phyloP scores from a whole-genome alignment of 805 yeast species.

The Metschnikowia vanudenii region DNA sequence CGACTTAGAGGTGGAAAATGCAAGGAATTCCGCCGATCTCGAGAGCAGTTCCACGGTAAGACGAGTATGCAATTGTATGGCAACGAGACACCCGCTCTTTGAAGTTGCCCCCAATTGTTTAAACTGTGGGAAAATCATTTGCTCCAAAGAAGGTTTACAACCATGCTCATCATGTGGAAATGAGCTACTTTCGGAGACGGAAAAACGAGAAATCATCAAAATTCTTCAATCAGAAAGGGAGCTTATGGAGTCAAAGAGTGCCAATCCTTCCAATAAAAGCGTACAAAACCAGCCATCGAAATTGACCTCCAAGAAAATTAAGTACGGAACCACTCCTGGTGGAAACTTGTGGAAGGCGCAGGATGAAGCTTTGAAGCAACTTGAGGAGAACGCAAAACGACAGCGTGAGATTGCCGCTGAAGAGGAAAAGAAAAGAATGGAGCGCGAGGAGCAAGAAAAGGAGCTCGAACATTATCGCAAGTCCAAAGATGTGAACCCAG shows the following conservation, averaged over 20 bases:
- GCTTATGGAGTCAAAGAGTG: constrained; percentile 23
- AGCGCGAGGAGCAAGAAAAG: constrained; percentile 40
- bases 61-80: constrained; percentile 75
- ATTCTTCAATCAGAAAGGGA: constrained; percentile 55
- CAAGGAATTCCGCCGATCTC: constrained; percentile 4
- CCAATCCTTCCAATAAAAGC: constrained; percentile 19
- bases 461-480: constrained; percentile 46
- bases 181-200: constrained; percentile 62
- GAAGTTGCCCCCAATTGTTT: constrained; percentile 92
- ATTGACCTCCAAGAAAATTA: constrained; percentile 43
- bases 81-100: constrained; percentile 80
- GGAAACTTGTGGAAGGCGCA: constrained; percentile 67
- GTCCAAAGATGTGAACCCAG: constrained; percentile 49
- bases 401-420: constrained; percentile 24
- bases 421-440: constrained; percentile 26
- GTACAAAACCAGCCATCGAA: constrained; percentile 21
- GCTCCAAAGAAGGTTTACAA: constrained; percentile 85
- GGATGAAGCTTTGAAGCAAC: constrained; percentile 57
- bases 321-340: constrained; percentile 54
- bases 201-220: constrained; percentile 54
- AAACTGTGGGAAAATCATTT: constrained; percentile 91
- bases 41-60: constrained; percentile 13
- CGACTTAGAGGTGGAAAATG: constrained; percentile 44
- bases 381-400: constrained; percentile 46
- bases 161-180: constrained; percentile 84